A percentile compares a stretch with the other conserved stretches of the same genome.
These are phyloP conservation scores for Aspergillus sp. DNA, from an alignment of 2,329 filamentous ascomycete species.

Conservation along the genomic window DNA sequence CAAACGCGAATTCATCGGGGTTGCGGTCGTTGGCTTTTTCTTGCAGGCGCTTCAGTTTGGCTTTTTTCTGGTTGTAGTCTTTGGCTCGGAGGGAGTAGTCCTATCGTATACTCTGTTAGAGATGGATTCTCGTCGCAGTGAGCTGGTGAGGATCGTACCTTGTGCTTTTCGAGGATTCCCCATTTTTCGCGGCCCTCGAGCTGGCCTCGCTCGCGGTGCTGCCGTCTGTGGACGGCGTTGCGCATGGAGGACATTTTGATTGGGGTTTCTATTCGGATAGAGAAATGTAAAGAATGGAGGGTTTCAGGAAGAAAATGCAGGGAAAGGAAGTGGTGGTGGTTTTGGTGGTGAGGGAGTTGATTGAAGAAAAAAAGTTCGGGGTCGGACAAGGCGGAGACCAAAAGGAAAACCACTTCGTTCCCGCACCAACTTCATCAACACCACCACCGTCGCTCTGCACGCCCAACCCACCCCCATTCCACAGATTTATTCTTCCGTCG, in stretches of 20 bases:
- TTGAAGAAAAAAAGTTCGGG: conserved; percentile 5
- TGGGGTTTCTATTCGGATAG: neutral
- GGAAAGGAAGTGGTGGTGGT: neutral
- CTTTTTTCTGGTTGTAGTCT: conserved; percentile 62
- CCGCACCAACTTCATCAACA: neutral
- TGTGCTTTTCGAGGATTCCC: conserved; percentile 94
- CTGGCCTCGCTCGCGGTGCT: conserved; percentile 88
- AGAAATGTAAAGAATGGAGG: too few relatives aligned
- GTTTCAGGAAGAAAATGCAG: too few relatives aligned
- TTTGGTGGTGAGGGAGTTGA: neutral
- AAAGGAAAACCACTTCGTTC: neutral
- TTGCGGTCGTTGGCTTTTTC: conserved; percentile 61
- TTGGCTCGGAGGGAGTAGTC: conserved; percentile 65
- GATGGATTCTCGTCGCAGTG: too few relatives aligned
- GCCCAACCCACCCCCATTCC: too few relatives aligned
- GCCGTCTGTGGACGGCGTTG: conserved; percentile 70
- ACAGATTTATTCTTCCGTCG: too few relatives aligned
- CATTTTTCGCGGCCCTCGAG: conserved; percentile 78
- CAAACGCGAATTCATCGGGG: conserved; percentile 65
- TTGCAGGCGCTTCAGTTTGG: conserved; percentile 56
- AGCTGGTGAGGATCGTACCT: conserved; percentile 49
- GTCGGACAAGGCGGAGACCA: conserved; percentile 1
- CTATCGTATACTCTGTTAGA: conserved; percentile 22
- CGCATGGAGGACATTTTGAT: conserved; percentile 56
- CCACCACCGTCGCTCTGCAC: neutral